Base-by-base conservation (phyloP, 495 filamentous ascomycete genomes). In the Bacidia gigantensis region DNA sequence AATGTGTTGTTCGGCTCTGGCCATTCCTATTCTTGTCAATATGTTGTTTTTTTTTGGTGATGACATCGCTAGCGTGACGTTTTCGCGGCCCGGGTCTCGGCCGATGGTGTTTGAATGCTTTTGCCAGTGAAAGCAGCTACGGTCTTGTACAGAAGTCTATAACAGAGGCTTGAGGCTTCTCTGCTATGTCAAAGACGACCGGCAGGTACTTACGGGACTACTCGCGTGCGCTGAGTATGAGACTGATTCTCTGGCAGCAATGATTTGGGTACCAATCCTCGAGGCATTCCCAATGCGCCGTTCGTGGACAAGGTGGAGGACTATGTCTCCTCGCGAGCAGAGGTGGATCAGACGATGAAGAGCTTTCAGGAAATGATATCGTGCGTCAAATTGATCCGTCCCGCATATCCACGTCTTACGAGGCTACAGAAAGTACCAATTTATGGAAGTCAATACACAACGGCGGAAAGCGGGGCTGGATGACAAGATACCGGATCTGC, bases 281-380 rank as follows among this genome's bases (percentile, higher is more conserved):
- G 92, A 57, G 92, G 92, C 60, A 98, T 98, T 55, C 92, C 92
- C 52, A 76, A 79, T 60, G 93, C 93, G 54, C 92, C 93, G 26
- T 98, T 98, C 61, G 85, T 97, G 63, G 90, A 95, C 69, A 86
- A 89, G 65, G 90, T 98, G 50, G 81, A 87, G 73, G 88, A 96
- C 71, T 97, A 95, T 70, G 85, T 97, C 58, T 74, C 87, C 54
- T 79, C 83, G 9, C 80, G 90, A 20, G 80, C 77, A 3, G 87
- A 97, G 53, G 92, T 97, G 56, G 92, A 97, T 65, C 70, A 77
- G 21, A 95, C 89, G 23, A 74, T 98, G 60, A 82, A 84, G 64
- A 88, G 77, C 61, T 97, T 98, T 67, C 92, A 97, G 67, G 92
- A 98, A 74, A 95, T 98, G 93, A 97, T 98, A 59, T 89, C 90